Evolutionary conservation across 2,329 filamentous ascomycete genomes (phyloP).

Genomic region (Aphanoascus verrucosus): DNA sequence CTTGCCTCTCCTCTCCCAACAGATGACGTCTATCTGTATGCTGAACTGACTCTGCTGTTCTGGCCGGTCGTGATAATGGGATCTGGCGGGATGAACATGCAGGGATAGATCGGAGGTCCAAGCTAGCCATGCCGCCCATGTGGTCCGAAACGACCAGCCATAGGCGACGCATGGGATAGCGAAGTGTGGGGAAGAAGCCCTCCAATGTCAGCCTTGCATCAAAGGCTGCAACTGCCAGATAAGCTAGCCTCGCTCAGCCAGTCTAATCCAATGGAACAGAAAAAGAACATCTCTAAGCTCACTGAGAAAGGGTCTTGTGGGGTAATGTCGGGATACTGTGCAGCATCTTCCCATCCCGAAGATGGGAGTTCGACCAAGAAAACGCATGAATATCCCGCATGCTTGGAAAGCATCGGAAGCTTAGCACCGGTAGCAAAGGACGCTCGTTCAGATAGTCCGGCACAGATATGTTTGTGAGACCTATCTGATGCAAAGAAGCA

Average conservation of each 20-base stretch:
- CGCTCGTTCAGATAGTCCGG: neutral
- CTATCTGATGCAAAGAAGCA: neutral
- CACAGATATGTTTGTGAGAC: neutral
- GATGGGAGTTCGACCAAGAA: neutral
- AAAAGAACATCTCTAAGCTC: neutral
- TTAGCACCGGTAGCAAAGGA: neutral
- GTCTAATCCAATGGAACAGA: conserved; percentile 1
- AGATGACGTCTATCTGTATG: neutral
- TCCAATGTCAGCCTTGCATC: conserved; percentile 8
- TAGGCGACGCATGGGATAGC: conserved; percentile 5
- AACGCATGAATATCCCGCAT: neutral
- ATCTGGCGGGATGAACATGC: neutral
- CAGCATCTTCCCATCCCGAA: neutral
- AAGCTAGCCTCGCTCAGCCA: neutral
- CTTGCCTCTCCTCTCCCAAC: neutral
- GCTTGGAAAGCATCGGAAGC: conserved; percentile 3
- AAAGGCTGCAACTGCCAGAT: neutral
- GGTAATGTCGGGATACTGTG: neutral
- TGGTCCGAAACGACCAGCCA: conserved; percentile 3
- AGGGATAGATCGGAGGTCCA: neutral
- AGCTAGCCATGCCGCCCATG: conserved; percentile 7
- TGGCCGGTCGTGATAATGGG: neutral
- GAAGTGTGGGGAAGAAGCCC: conserved; percentile 6
- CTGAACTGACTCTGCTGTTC: neutral
- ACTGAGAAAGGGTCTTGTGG: neutral